Base-by-base conservation (phyloP, 2,329 filamentous ascomycete species). In the Colletotrichum brevisporum region DNA sequence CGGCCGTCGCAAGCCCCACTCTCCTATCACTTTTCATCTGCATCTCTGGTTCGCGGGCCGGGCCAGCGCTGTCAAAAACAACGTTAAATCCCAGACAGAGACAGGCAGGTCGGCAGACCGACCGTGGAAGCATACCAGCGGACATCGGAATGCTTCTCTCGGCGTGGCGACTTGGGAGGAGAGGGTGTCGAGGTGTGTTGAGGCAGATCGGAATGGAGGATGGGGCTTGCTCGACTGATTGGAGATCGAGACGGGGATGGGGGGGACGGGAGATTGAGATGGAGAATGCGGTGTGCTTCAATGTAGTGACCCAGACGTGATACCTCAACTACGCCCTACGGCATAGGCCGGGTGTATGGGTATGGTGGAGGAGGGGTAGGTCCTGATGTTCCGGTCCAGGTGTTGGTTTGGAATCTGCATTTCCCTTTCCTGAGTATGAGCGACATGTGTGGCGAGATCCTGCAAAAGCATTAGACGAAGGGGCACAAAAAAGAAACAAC, bases 21-120 rank as follows among this genome's bases (percentile, higher is more conserved):
- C 60, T 69, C 59, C 50, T 13, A 66, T 69, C 62, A 56, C 21
- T 53, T 66, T 55, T 61, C 55, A 66, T 66, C 55, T 66, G 62
- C 66, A 69, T 54, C 27, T 66, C 51, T 66, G 62, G 62, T 69
- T 61, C 43, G 66, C 66, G 66, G 66, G 62, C 62, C 66, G 66
- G 55, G 50, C 62, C 66, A 66, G 66, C 52, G 61, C 54, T 61
- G 66, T 69, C 62, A 66, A 58, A 66, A 56, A 57, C 43, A 65
- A 31, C 36, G 41, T 65, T 65, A 60, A 66, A 66, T 59, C 61
- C 50, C 18, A 65, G 66, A 69, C 50, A 60, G 12, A 48, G 18
- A 66, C 64, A 45, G n/a, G 18, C n/a, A 21, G 43, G 16, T n/a
- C 26, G 18, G 24, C 31, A 43, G 16, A 43, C 16, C 41, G 41